phyloP scores from a whole-genome alignment of 2,329 filamentous ascomycete genomes.

The Trichocomaceae sp. region DNA sequence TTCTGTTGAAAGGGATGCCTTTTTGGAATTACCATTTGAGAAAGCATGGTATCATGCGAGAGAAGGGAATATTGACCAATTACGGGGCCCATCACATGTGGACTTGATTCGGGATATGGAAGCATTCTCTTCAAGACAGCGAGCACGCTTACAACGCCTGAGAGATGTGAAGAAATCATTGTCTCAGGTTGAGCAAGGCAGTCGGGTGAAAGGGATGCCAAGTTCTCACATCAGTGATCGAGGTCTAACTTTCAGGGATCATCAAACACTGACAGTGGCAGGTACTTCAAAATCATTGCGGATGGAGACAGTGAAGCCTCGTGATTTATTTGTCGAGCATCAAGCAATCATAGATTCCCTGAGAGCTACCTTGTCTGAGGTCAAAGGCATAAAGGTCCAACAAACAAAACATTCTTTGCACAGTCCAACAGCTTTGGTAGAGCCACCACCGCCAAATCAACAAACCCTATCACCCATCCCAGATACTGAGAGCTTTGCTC shows the following conservation, averaged over 20 bases:
- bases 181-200: slow-evolving; percentile 14
- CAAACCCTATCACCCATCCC: slow-evolving; percentile 8
- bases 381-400: slow-evolving; percentile 21
- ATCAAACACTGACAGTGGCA: slow-evolving; percentile 33
- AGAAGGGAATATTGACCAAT: slow-evolving; percentile 46
- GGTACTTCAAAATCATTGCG: slow-evolving; percentile 31
- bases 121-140: slow-evolving; percentile 58
- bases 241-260: slow-evolving; percentile 29
- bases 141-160: slow-evolving; percentile 65
- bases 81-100: slow-evolving; percentile 17
- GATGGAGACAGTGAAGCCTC: slow-evolving; percentile 22
- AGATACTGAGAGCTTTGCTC: slow-evolving; percentile 3
- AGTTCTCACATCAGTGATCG: slow-evolving; percentile 11
- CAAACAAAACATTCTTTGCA: background rate
- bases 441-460: background rate
- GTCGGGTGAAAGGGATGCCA: background rate
- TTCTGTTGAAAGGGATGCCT: slow-evolving; percentile 49
- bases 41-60: slow-evolving; percentile 65
- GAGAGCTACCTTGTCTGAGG: slow-evolving; percentile 25
- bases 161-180: slow-evolving; percentile 53
- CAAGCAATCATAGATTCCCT: slow-evolving; percentile 29
- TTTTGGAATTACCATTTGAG: slow-evolving; percentile 63
- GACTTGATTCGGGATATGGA: slow-evolving; percentile 62
- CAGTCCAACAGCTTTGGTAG: background rate
- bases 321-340: slow-evolving; percentile 21